A percentile compares a stretch with the other conserved stretches of the same genome.
Evolutionary conservation across 768 basidiomycete genomes (phyloP).

Genomic region (Serendipita indica): DNA sequence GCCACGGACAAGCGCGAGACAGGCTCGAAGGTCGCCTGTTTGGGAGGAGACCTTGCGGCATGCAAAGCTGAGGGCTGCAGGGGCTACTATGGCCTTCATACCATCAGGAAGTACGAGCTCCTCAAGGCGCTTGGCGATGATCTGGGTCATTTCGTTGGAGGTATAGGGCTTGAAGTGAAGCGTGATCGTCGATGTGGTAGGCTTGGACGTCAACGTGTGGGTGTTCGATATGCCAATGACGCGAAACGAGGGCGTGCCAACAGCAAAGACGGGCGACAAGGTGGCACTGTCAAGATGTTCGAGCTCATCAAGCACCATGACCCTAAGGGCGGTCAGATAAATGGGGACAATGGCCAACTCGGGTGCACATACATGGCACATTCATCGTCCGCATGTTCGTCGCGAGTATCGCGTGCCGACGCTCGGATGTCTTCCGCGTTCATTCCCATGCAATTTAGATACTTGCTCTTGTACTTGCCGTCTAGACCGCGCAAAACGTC

Average conservation of each 20-base stretch:
- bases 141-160: constrained; percentile 49
- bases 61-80: constrained; percentile 35
- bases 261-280: constrained; percentile 53
- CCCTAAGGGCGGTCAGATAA: constrained; percentile 13
- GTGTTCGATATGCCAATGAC: constrained; percentile 81
- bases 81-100: constrained; percentile 16
- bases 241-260: constrained; percentile 38
- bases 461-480: neutral
- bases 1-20: constrained; percentile 67
- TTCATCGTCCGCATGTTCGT: neutral
- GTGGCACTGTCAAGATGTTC: constrained; percentile 58
- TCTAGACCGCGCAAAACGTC: constrained; percentile 30
- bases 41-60: constrained; percentile 62
- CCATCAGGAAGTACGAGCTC: constrained; percentile 25
- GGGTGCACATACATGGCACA: no score
- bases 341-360: neutral
- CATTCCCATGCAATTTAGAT: constrained; percentile 5
- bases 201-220: constrained; percentile 58
- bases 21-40: constrained; percentile 68
- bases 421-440: neutral
- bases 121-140: constrained; percentile 49
- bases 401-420: neutral
- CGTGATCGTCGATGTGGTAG: constrained; percentile 34
- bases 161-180: constrained; percentile 74
- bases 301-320: constrained; percentile 74